Percentiles rank a stretch among this genome's conserved stretches.
Evolutionary conservation across 169 alveolate species (phyloP).

Genomic region (Ichthyophthirius multifiliis): DNA sequence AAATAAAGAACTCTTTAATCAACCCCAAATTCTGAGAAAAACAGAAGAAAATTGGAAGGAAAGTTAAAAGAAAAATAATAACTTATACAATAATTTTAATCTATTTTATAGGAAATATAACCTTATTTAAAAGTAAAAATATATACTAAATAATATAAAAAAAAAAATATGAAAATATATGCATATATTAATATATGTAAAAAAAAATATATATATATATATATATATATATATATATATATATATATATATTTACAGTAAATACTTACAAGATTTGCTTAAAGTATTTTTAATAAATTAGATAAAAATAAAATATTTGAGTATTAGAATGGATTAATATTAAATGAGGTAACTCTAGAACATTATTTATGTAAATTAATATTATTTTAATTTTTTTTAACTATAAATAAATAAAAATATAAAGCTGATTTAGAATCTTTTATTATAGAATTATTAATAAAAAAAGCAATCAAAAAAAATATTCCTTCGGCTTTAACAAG

Average conservation of each 20-base stretch:
- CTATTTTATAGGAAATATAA: conserved; percentile 3
- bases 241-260: background rate
- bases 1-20: conserved; percentile 15
- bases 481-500: background rate
- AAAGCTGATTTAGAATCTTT: background rate
- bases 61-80: conserved; percentile 8
- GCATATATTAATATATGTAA: too few species aligned
- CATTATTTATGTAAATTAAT: conserved; percentile 5
- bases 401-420: background rate
- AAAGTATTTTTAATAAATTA: background rate
- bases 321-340: conserved; percentile 17
- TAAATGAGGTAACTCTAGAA: conserved; percentile 33
- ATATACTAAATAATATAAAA: background rate
- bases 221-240: too few species aligned
- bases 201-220: too few species aligned
- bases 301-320: conserved; percentile 23
- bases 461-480: conserved; percentile 11
- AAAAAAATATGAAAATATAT: too few species aligned
- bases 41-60: conserved; percentile 7
- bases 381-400: background rate
- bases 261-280: background rate
- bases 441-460: background rate
- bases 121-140: conserved; percentile 21
- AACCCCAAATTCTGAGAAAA: conserved; percentile 30
- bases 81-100: conserved; percentile 2